These are phyloP conservation scores for Suhomyces sp. DNA, from an alignment of 805 yeast genomes.

Conservation along the genomic window DNA sequence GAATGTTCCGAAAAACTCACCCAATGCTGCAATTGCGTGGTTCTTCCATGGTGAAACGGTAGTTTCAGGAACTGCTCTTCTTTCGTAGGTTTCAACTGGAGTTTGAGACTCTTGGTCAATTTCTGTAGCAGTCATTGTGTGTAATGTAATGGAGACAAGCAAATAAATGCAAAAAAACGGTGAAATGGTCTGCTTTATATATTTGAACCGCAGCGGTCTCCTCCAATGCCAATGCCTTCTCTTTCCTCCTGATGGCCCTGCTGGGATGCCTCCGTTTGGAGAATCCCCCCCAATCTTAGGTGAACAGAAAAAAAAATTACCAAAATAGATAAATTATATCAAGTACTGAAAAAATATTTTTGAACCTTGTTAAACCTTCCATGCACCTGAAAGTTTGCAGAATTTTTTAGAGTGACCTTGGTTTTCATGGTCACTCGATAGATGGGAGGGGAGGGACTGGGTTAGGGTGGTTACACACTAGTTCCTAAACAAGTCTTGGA, in stretches of 20 bases:
- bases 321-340: neutral
- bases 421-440: neutral
- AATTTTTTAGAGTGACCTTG: neutral
- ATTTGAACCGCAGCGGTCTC: neutral
- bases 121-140: conserved; percentile 16
- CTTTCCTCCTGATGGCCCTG: neutral
- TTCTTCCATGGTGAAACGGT: conserved; percentile 33
- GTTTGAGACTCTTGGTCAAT: conserved; percentile 28
- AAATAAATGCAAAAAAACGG: neutral
- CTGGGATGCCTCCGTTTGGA: neutral
- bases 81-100: conserved; percentile 25
- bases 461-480: neutral
- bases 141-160: neutral
- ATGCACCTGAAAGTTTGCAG: neutral
- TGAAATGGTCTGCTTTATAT: neutral
- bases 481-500: neutral
- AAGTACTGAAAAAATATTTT: neutral
- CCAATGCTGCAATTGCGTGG: conserved; percentile 65
- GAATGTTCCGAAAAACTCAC: conserved; percentile 86
- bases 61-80: conserved; percentile 14
- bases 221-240: neutral
- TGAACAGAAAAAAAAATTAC: neutral
- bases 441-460: neutral
- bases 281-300: neutral
- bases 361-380: neutral